Evolutionary conservation across 148 eudicot species (phyloP).

Genomic region (Fagopyrum homotropicum): DNA sequence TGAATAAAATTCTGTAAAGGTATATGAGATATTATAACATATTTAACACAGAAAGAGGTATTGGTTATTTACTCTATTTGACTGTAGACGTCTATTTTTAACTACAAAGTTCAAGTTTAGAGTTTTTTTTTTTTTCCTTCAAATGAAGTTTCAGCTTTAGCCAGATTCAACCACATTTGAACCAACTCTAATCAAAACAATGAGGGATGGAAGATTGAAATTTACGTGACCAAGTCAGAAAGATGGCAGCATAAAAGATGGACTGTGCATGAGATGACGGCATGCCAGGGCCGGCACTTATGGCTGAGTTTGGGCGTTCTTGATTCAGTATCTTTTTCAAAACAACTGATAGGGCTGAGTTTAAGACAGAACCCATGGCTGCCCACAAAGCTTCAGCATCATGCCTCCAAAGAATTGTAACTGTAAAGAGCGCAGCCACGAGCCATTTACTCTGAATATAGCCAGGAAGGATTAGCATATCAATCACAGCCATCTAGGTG

Average conservation of each 20-base stretch:
- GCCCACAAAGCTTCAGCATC: conserved; percentile 86
- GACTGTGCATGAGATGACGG: conserved; percentile 94
- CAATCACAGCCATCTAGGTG: not conserved
- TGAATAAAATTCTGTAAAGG: too few species aligned
- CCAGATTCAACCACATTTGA: too few species aligned
- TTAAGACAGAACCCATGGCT: conserved; percentile 51
- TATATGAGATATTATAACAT: too few species aligned
- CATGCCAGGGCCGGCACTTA: conserved; percentile 86
- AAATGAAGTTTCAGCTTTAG: too few species aligned
- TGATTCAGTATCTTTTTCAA: conserved; percentile 70
- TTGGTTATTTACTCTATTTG: too few species aligned
- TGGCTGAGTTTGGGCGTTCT: conserved; percentile 55
- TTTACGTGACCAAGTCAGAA: conserved; percentile 54
- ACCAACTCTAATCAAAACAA: too few species aligned
- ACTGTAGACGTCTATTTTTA: too few species aligned
- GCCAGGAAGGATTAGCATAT: not conserved
- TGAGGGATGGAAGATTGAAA: not conserved
- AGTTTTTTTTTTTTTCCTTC: too few species aligned
- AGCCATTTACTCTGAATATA: conserved; percentile 82
- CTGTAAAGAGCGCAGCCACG: conserved; percentile 37
- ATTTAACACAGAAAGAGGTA: too few species aligned
- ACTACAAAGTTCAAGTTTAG: too few species aligned
- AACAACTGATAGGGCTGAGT: conserved; percentile 35
- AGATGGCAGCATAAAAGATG: conserved; percentile 41
- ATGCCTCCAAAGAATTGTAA: conserved; percentile 55